Evolutionary conservation across 257 asterid species (phyloP).

Genomic region (Prunella vulgaris): DNA sequence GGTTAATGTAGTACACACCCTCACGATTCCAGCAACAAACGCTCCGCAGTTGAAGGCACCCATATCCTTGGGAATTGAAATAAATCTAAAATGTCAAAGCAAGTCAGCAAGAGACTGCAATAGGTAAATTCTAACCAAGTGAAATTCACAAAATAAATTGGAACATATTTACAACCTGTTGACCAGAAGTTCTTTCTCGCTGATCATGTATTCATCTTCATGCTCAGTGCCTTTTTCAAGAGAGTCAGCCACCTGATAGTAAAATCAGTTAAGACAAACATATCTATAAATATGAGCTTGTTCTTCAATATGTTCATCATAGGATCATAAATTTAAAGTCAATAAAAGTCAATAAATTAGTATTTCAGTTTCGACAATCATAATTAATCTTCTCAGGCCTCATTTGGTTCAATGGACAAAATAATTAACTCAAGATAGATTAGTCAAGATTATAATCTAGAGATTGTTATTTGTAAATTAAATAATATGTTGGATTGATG

Average conservation of each 20-base stretch:
- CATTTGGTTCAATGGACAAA: no score
- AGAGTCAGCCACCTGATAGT: conserved; percentile 80
- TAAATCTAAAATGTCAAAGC: conserved; percentile 50
- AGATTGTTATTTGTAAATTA: no score
- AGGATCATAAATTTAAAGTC: neutral
- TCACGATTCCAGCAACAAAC: conserved; percentile 92
- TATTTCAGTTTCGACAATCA: neutral
- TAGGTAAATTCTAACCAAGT: neutral
- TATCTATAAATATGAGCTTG: neutral
- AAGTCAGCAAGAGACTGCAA: conserved; percentile 21
- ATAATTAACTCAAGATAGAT: no score
- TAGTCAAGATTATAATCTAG: no score
- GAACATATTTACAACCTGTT: conserved; percentile 49
- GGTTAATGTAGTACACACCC: conserved; percentile 42
- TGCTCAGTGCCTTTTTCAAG: conserved; percentile 99
- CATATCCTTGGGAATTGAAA: conserved; percentile 95
- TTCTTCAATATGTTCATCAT: neutral
- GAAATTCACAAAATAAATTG: neutral
- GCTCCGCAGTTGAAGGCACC: conserved; percentile 99
- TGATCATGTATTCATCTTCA: conserved; percentile 96
- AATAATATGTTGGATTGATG: no score
- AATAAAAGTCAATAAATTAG: neutral
- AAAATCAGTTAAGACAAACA: neutral
- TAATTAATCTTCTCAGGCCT: neutral
- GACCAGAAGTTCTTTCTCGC: conserved; percentile 93